A percentile compares a stretch with the other conserved stretches of the same genome.
These are phyloP conservation scores for Kentomonas sorsogonicus DNA, from an alignment of 208 protist species.

Conservation along the genomic window DNA sequence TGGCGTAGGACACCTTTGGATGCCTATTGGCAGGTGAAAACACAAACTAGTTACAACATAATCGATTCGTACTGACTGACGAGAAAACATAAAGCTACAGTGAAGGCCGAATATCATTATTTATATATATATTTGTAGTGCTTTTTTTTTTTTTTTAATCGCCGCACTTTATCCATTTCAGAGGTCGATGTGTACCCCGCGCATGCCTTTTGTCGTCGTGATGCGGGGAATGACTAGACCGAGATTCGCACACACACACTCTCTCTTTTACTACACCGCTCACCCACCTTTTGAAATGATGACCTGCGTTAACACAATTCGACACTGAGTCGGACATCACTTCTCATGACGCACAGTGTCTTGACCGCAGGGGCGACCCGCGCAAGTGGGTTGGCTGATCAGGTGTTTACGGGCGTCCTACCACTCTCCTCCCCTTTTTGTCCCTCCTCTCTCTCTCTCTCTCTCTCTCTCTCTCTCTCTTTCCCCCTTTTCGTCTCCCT, in stretches of 20 bases:
- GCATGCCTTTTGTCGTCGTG: no score
- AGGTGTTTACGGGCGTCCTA: no score
- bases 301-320: constrained; percentile 28
- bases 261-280: background rate
- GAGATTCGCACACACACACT: no score
- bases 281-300: background rate
- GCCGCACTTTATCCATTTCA: background rate
- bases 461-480: background rate
- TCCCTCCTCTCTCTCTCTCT: background rate
- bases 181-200: no score
- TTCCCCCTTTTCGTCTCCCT: background rate
- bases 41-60: no score
- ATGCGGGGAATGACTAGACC: no score
- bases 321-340: constrained; percentile 30
- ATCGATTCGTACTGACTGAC: no score
- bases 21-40: no score
- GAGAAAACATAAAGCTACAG: background rate
- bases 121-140: background rate
- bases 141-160: background rate
- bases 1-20: background rate
- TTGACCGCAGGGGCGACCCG: constrained; percentile 18
- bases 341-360: constrained; percentile 28
- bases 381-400: no score
- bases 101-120: background rate
- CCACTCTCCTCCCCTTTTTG: background rate